Evolutionary conservation across 1,284 basidiomycete genomes (phyloP).

Genomic region (Ceratobasidium papillatum): DNA sequence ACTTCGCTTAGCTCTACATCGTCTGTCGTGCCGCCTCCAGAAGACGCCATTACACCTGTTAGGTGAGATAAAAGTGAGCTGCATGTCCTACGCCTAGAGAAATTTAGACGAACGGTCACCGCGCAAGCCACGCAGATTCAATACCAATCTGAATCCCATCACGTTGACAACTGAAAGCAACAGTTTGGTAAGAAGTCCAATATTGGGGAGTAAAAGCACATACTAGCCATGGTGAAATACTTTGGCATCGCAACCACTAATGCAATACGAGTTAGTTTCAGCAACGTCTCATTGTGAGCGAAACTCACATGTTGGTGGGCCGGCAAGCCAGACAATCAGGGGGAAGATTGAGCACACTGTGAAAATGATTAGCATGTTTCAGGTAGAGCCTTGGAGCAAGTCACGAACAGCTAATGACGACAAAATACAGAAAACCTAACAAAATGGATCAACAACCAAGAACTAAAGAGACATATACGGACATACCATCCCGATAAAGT

Average conservation of each 20-base stretch:
- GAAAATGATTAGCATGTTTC: neutral
- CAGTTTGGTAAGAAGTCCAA: neutral
- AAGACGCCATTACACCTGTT: constrained; percentile 32
- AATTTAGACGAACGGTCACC: constrained; percentile 27
- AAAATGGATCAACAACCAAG: neutral
- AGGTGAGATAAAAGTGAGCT: neutral
- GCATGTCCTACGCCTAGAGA: neutral
- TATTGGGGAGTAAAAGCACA: neutral
- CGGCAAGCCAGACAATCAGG: constrained; percentile 40
- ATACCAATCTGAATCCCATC: constrained; percentile 41
- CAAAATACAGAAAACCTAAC: constrained; percentile 40
- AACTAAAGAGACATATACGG: neutral
- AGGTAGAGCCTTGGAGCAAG: neutral
- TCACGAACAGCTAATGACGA: constrained; percentile 40
- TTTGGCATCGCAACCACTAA: constrained; percentile 41
- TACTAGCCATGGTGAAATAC: constrained; percentile 32
- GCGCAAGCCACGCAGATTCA: constrained; percentile 40
- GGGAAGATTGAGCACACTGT: constrained; percentile 42
- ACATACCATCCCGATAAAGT: constrained; percentile 42
- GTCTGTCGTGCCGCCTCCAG: constrained; percentile 19
- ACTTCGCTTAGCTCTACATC: constrained; percentile 34
- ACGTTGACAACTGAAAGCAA: constrained; percentile 39
- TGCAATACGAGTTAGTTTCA: neutral
- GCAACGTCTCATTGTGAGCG: neutral
- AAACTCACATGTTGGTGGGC: constrained; percentile 25